These are phyloP conservation scores for Pythium brassicae DNA, from an alignment of 352 stramenopile species.

Conservation along the genomic window DNA sequence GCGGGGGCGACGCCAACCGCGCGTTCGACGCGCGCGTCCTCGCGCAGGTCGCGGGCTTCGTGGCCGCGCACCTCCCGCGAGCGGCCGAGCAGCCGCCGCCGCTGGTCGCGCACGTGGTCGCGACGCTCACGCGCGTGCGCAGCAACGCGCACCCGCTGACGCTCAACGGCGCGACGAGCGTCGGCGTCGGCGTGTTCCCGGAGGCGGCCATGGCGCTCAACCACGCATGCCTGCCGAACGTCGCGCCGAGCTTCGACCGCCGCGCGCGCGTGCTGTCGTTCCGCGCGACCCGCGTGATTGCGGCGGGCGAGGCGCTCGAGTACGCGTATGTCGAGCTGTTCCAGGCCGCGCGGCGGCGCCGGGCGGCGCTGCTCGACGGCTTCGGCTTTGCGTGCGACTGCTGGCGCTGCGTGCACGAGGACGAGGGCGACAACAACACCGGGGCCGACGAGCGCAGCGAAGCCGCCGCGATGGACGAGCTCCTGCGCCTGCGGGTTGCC, in stretches of 20 bases:
- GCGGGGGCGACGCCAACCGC: background rate
- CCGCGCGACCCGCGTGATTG: constrained; percentile 34
- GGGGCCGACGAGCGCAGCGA: background rate
- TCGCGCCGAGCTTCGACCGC: constrained; percentile 44
- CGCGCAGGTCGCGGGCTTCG: constrained; percentile 1
- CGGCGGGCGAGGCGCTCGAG: constrained; percentile 25
- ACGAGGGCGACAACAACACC: constrained; percentile 3
- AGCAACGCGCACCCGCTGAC: constrained; percentile 55
- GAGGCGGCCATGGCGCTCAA: constrained; percentile 68
- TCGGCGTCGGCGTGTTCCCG: constrained; percentile 55
- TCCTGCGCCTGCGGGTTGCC: constrained; percentile 21
- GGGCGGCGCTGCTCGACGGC: constrained; percentile 24
- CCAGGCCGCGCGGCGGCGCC: constrained; percentile 28
- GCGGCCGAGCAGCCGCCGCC: constrained; percentile 2
- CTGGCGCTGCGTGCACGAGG: constrained; percentile 23
- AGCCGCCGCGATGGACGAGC: constrained; percentile 15
- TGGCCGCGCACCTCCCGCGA: background rate
- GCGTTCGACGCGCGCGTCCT: background rate
- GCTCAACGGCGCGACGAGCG: constrained; percentile 31
- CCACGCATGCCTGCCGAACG: constrained; percentile 63
- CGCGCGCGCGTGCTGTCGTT: constrained; percentile 41
- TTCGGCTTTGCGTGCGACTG: constrained; percentile 60
- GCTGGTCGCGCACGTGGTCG: constrained; percentile 19
- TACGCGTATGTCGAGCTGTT: constrained; percentile 58
- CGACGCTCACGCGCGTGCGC: constrained; percentile 37